These are phyloP conservation scores for Penicillium flavigenum DNA, from an alignment of 495 filamentous ascomycete species.

Conservation along the genomic window DNA sequence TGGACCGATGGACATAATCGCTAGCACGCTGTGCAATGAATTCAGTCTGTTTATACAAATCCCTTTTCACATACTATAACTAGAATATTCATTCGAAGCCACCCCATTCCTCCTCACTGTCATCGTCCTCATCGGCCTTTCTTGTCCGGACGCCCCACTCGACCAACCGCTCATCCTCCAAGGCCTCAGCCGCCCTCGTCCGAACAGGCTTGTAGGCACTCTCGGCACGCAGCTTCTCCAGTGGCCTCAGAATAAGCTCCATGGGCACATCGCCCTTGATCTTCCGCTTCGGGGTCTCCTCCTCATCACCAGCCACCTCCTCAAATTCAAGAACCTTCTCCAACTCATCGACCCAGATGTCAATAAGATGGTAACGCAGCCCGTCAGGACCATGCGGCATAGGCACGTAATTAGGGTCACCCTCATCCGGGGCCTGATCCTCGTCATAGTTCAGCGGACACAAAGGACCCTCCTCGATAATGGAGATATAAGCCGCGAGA, in stretches of 20 bases:
- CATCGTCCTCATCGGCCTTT: slow-evolving; percentile 40
- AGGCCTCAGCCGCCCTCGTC: slow-evolving; percentile 64
- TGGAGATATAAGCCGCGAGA: slow-evolving; percentile 42
- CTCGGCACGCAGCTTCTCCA: slow-evolving; percentile 55
- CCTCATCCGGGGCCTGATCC: slow-evolving; percentile 32
- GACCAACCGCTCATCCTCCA: slow-evolving; percentile 72
- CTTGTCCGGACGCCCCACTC: slow-evolving; percentile 52
- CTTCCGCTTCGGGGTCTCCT: slow-evolving; percentile 32
- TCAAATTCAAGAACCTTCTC: slow-evolving; percentile 64
- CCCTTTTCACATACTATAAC: slow-evolving; percentile 12
- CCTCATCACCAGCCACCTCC: slow-evolving; percentile 30
- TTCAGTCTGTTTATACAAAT: slow-evolving; percentile 19
- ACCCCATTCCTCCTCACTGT: slow-evolving; percentile 63
- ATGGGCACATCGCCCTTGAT: slow-evolving; percentile 45
- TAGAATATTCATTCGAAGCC: slow-evolving; percentile 53
- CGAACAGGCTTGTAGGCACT: slow-evolving; percentile 72
- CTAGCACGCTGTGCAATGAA: slow-evolving; percentile 26
- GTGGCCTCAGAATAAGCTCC: slow-evolving; percentile 57
- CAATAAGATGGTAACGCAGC: slow-evolving; percentile 80
- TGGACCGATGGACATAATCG: slow-evolving; percentile 8
- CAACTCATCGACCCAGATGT: slow-evolving; percentile 87
- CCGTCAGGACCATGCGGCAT: slow-evolving; percentile 68
- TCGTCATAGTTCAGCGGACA: slow-evolving; percentile 47
- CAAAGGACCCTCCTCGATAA: slow-evolving; percentile 45
- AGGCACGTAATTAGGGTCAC: slow-evolving; percentile 34